phyloP scores from a whole-genome alignment of 2,329 filamentous ascomycete species.

The Claviceps arundinis region DNA sequence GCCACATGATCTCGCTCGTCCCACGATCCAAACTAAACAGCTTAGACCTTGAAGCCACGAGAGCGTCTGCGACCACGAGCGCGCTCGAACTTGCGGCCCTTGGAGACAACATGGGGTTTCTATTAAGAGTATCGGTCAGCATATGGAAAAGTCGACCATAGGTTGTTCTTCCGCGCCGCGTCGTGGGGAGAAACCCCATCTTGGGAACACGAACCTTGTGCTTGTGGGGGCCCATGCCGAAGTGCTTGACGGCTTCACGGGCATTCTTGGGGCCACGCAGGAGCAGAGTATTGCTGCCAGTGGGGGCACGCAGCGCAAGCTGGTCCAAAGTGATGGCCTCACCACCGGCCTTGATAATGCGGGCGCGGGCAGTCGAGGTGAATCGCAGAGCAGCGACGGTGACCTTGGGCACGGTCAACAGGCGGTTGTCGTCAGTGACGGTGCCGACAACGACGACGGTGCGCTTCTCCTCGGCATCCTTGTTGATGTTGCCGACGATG shows the following conservation, averaged over 20 bases:
- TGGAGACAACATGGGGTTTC: conserved; percentile 96
- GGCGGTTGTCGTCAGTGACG: conserved; percentile 95
- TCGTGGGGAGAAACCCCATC: not conserved
- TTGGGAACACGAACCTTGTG: conserved; percentile 58
- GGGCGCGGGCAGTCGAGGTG: conserved; percentile 87
- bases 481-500: conserved; percentile 58
- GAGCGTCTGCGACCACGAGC: conserved; percentile 98
- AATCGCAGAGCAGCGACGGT: conserved; percentile 90
- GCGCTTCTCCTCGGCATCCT: conserved; percentile 57
- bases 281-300: conserved; percentile 91
- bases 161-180: not conserved
- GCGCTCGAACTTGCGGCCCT: conserved; percentile 99
- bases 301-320: conserved; percentile 88
- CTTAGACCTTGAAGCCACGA: conserved; percentile 99
- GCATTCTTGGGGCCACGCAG: conserved; percentile 97
- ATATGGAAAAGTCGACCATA: too few species aligned
- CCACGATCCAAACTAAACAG: conserved; percentile 15
- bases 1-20: not conserved
- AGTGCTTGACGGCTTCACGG: conserved; percentile 97
- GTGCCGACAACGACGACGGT: conserved; percentile 90
- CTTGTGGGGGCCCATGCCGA: conserved; percentile 94
- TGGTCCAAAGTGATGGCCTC: conserved; percentile 94
- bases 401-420: conserved; percentile 81
- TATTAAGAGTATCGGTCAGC: conserved; percentile 21
- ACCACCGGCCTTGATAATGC: conserved; percentile 86